Base-by-base conservation (phyloP, 225 moss, liverwort and hornwort genomes). In the Pleurozium schreberi region DNA sequence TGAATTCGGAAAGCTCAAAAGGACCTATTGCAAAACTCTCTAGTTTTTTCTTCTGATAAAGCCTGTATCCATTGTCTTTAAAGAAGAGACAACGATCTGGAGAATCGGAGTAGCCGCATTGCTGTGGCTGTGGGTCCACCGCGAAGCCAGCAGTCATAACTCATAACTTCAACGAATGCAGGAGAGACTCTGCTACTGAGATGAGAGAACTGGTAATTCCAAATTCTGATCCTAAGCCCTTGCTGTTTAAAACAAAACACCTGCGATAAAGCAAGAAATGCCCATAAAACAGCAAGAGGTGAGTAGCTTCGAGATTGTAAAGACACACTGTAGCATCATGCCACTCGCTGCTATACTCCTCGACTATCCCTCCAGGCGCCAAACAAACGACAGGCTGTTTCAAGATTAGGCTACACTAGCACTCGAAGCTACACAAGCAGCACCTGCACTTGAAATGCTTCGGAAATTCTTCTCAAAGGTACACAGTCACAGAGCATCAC, bases 1-100 rank as follows among this genome's bases (percentile, higher is more conserved):
- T 80, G 83, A 88, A 91, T 60, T 88, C 87, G 43, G 88, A 89
- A 21, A 94, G 80, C 74, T 90, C 94, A 28, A 87, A 38, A 92
- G 36, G 8, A 87, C 66, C 50, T 71, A 83, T 83, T 73, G 83
- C 89, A 89, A 70, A 11, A 18, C 16, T 83, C 65, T 40, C 59
- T 45, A 26, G 36, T n/a, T 85, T 87, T 7, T 38, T 88, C 87
- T 83, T 92, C 88, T 73, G 62, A 52, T 79, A 22, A 14, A 65
- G 43, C 33, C 40, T 55, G 73, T 43, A 60, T 83, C 85, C 43
- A 63, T 75, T 43, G 14, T 61, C 45, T 52, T 68, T 14, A 89
- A 40, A 14, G 89, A 43, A 22, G 85, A 82, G 33, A 87, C 64
- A 47, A 87, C 20, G 26, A 87, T 47, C 64, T 84, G 87, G 40